Evolutionary conservation across 371 early-diverging fungal species (phyloP), one percentile per base, ranked within the genome.

Genomic region (Mortierella polycephala): DNA sequence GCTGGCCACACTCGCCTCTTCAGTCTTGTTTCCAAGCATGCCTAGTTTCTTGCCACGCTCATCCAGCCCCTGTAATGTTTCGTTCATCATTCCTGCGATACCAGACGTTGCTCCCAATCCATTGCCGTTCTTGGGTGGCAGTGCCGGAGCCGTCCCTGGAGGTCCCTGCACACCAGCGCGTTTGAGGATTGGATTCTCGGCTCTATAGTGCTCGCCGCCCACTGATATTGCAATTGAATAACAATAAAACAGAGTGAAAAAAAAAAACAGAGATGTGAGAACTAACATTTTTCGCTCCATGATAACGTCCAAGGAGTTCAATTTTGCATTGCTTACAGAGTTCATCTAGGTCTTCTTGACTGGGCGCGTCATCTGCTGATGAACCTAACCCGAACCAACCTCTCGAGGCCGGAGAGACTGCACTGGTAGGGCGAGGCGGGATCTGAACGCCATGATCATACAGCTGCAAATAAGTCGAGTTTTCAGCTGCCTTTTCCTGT

Each of bases 21-120:
- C 62, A 41, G 87, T 86, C 55, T 86, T 87, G 57, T 84, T 71
- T 40, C 85, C 83, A 47, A 89, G 54, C 40, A 86, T 58, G 18
- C 82, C 75, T 39, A 89, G 56, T n/a, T 72, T 63, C 47, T 89
- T 84, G 21, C 89, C 89, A 59, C 89, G 84, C 53, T 89, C 89
- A 63, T 87, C 86, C 80, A 89, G 75, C 37, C 82, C 81, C 20
- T 86, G 69, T 0, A 85, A 68, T 1, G 87, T 79, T 40, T 89
- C 83, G 51, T 83, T 66, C 74, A 89, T 85, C 63, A 75, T 62
- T 13, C 60, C 55, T 14, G 66, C 49, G 16, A 69, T 42, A 5
- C 67, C 71, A 6, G 56, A 18, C 7, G 39, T 40, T 4, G 61
- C 50, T 10, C 37, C 61, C 30, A 30, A 30, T 13, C 61, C 54